phyloP scores from a whole-genome alignment of 768 basidiomycete genomes.

The Naematelia encephala region DNA sequence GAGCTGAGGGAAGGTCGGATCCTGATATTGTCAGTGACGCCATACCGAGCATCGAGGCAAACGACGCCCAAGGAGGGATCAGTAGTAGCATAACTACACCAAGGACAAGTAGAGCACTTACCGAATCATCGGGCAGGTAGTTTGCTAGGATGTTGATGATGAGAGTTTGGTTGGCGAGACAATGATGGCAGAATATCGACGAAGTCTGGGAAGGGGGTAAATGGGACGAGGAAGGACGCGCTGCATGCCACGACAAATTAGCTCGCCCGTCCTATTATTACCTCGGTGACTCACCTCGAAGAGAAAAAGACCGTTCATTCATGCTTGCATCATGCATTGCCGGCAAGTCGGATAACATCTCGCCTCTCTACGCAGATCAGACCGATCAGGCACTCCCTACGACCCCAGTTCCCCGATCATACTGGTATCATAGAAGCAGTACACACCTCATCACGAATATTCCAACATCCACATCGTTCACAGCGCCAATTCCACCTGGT shows the following conservation, averaged over 20 bases:
- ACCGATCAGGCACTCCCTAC: neutral
- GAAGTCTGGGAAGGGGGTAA: slow-evolving; percentile 27
- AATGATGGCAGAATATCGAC: slow-evolving; percentile 70
- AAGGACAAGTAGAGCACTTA: slow-evolving; percentile 54
- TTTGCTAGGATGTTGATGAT: slow-evolving; percentile 80
- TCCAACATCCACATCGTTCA: slow-evolving; percentile 41
- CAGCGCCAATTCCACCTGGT: slow-evolving; percentile 44
- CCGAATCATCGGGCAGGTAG: slow-evolving; percentile 76
- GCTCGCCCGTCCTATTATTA: neutral
- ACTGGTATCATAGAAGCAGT: neutral
- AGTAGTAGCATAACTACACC: neutral
- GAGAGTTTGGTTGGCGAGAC: slow-evolving; percentile 89
- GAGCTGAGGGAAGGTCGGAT: slow-evolving; percentile 67
- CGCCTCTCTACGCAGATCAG: slow-evolving; percentile 55
- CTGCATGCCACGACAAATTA: slow-evolving; percentile 12
- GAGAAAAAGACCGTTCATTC: slow-evolving; percentile 50
- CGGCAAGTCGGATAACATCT: slow-evolving; percentile 79
- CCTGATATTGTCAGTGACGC: slow-evolving; percentile 53
- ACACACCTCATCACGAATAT: slow-evolving; percentile 36
- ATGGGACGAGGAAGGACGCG: slow-evolving; percentile 35
- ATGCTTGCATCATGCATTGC: slow-evolving; percentile 79
- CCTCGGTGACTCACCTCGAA: slow-evolving; percentile 27
- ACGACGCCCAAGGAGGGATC: neutral
- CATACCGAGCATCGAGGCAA: neutral
- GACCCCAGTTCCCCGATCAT: neutral